These are phyloP conservation scores for Zygosaccharomyces pseudorouxii DNA, from an alignment of 805 yeast genomes.

Conservation along the genomic window DNA sequence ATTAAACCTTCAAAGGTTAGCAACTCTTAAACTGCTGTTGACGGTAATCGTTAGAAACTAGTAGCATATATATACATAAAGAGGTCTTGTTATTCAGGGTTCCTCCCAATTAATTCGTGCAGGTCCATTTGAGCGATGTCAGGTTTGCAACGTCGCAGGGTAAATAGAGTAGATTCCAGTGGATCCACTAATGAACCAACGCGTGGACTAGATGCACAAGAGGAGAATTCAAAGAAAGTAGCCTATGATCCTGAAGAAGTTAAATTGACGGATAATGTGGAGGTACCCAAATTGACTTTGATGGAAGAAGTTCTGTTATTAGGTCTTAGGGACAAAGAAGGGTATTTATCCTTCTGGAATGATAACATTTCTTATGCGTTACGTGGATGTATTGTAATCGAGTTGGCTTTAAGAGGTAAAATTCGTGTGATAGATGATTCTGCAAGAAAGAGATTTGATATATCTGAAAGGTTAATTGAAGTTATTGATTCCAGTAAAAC, in stretches of 20 bases:
- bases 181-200: conserved; percentile 8
- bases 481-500: conserved; percentile 82
- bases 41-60: neutral
- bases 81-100: neutral
- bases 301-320: conserved; percentile 95
- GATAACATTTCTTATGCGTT: conserved; percentile 95
- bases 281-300: conserved; percentile 71
- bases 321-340: conserved; percentile 94
- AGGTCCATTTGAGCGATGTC: conserved; percentile 36
- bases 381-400: conserved; percentile 89
- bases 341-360: conserved; percentile 95
- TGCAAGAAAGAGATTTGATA: conserved; percentile 80
- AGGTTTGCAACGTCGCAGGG: conserved; percentile 75
- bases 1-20: neutral
- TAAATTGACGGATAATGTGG: conserved; percentile 36
- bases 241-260: conserved; percentile 72
- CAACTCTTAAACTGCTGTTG: neutral
- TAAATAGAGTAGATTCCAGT: conserved; percentile 39
- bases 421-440: conserved; percentile 89
- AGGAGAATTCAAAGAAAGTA: conserved; percentile 48
- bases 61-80: neutral
- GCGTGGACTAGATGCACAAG: conserved; percentile 20
- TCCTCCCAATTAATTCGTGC: neutral
- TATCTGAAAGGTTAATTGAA: conserved; percentile 82
- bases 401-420: conserved; percentile 85